Base-by-base conservation (phyloP, 495 filamentous ascomycete genomes). In the Saxispiralis lemnorum region DNA sequence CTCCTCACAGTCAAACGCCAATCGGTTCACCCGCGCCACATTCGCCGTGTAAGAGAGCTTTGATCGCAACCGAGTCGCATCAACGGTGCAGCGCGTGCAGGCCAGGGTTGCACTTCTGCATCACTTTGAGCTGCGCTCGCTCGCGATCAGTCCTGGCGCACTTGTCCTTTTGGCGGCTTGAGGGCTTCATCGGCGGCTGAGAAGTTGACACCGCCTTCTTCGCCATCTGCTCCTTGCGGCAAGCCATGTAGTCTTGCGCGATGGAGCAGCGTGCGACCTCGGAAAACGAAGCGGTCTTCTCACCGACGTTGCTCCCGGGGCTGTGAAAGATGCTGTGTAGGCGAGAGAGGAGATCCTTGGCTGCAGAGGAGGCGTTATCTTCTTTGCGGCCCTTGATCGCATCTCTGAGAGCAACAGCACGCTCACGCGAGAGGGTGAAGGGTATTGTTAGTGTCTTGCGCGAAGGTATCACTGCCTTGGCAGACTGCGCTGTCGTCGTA, bases 301-400 rank as follows among this genome's bases (percentile, higher is more conserved):
- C 24, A 9, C 36, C 37, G 35, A 35, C 35, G 44, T 41, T 37
- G 35, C 28, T 6, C 32, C 2, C 10, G 41, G 19, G 3, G 7
- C 17, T 36, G 16, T 13, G 3, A 20, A 43, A 35, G 13, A 49
- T 19, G 37, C 45, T 31, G 28, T 49, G 41, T 6, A 49, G 12
- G 13, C 32, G 38, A 1, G 39, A 24, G 4, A 41, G 35, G 30
- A 49, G 35, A 35, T 49, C 47, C 30, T 44, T 49, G 35, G 35
- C 28, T 10, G 37, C 36, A 4, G 46, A 43, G 24, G 40, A 38
- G 35, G 20, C 43, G 21, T 43, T 43, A 46, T 21, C 19, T 42
- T 35, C 24, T 31, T 46, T 38, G 13, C 47, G 38, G n/a, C 42
- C 43, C 21, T 36, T 13, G 14, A 52, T 14, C 35, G 31, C 35